These are phyloP conservation scores for Tylopilus plumbeoviolaceoides DNA, from an alignment of 768 basidiomycete species.

Conservation along the genomic window DNA sequence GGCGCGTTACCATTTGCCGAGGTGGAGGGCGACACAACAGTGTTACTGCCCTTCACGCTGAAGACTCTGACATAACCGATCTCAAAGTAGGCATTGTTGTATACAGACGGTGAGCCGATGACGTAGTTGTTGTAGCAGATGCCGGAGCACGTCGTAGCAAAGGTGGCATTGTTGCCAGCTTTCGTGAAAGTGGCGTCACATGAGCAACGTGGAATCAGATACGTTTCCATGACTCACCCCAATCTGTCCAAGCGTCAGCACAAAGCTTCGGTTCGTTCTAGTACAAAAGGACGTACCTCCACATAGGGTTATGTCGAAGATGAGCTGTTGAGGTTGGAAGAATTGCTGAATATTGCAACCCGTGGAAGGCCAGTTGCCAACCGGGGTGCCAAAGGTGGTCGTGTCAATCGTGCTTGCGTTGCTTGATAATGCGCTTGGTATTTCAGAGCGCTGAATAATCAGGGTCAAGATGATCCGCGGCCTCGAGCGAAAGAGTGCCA, in stretches of 20 bases:
- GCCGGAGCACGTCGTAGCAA: slow-evolving; percentile 61
- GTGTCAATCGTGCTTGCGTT: slow-evolving; percentile 53
- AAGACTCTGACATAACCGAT: slow-evolving; percentile 56
- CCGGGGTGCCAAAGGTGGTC: slow-evolving; percentile 57
- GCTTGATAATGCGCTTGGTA: slow-evolving; percentile 45
- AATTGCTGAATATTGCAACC: slow-evolving; percentile 43
- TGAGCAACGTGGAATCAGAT: slow-evolving; percentile 5
- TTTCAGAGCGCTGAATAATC: slow-evolving; percentile 30
- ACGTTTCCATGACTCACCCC: slow-evolving; percentile 21
- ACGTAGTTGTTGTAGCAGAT: slow-evolving; percentile 70
- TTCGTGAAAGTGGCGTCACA: not conserved
- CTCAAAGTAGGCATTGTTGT: slow-evolving; percentile 70
- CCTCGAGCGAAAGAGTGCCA: not conserved
- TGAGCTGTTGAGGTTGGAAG: slow-evolving; percentile 61
- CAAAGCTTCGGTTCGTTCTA: slow-evolving; percentile 9
- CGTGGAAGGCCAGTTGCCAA: slow-evolving; percentile 60
- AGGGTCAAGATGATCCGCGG: not conserved
- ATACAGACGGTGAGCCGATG: slow-evolving; percentile 55
- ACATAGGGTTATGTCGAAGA: slow-evolving; percentile 73
- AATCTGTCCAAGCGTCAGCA: slow-evolving; percentile 25
- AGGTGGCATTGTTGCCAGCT: slow-evolving; percentile 50
- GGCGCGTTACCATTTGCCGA: slow-evolving; percentile 15
- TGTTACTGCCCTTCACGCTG: slow-evolving; percentile 31
- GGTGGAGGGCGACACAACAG: slow-evolving; percentile 20
- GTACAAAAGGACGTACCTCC: slow-evolving; percentile 40